Conservation (phyloP, 441 rosid species). For the Gossypium davidsonii region DNA sequence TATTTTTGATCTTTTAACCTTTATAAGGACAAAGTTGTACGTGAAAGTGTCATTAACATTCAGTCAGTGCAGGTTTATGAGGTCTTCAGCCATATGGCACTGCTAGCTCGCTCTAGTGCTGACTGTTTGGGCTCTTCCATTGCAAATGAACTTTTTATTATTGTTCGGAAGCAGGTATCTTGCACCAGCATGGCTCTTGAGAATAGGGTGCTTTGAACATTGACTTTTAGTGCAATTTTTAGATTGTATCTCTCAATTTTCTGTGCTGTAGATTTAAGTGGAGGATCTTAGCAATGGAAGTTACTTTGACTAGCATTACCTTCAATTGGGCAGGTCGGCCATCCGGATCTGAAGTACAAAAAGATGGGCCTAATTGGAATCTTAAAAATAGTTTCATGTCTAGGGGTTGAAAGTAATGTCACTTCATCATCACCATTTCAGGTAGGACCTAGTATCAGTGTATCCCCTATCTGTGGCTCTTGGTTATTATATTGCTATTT, state of each 20-base stretch:
- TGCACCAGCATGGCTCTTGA: neutral
- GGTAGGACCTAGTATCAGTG: slow-evolving; percentile 26
- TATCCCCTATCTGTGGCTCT: neutral
- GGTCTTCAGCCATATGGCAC: slow-evolving; percentile 60
- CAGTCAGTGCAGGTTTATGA: slow-evolving; percentile 60
- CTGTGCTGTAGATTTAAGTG: slow-evolving; percentile 2
- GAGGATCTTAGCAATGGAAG: slow-evolving; percentile 9
- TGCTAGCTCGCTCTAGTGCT: slow-evolving; percentile 39
- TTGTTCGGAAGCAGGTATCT: slow-evolving; percentile 73
- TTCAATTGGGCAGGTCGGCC: slow-evolving; percentile 50
- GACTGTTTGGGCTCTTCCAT: slow-evolving; percentile 51
- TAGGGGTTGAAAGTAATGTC: slow-evolving; percentile 42
- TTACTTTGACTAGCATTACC: slow-evolving; percentile 9
- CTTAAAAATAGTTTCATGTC: slow-evolving; percentile 59
- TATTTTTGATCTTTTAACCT: slow-evolving; percentile 12
- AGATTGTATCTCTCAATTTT: neutral
- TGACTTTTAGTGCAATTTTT: neutral
- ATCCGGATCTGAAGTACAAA: slow-evolving; percentile 71
- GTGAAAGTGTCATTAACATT: slow-evolving; percentile 13
- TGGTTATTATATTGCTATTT: slow-evolving; percentile 1
- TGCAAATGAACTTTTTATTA: slow-evolving; percentile 73
- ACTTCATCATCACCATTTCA: slow-evolving; percentile 25
- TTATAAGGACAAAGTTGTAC: slow-evolving; percentile 16
- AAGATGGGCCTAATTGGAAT: slow-evolving; percentile 84
- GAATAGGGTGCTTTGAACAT: neutral